Evolutionary conservation across 1,139 yeast genomes (phyloP), one percentile per base, ranked within the genome.

Genomic region (Suhomyces terraborum): DNA sequence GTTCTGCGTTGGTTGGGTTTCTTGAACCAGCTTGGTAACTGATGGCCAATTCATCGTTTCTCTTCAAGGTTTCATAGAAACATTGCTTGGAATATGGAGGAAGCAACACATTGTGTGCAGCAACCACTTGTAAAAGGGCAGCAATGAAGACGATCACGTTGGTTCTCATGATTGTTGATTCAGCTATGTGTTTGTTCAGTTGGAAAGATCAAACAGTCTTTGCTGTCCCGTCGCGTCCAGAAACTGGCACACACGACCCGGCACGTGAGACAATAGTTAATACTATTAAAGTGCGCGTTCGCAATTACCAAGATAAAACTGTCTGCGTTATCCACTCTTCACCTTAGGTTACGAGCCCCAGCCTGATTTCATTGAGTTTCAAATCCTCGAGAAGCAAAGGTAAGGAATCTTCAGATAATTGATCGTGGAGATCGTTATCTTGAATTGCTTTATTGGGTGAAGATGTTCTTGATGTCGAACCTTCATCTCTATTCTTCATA

Each of bases 21-120:
- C 97, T 80, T 57, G 93, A 88, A 48, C 98, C 98, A 36, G 88
- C 95, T 69, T 93, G 98, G 78, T 85, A 93, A 40, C 89, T 78
- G 47, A 93, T 83, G 18, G 96, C 87, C 55, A 93, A 73, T 64
- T 87, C 91, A 66, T 93, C 98, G 52, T 88, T 87, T 54, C 75
- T 75, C 61, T 82, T 86, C 67, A 93, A 76, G 44, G 76, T 76
- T 62, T 93, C 98, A 58, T 77, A 88, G 67, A 88, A 93, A 66
- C 98, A 93, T 61, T 86, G 85, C 59, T 84, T 84, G 24, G 95
- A 94, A 56, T 84, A 75, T 19, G 96, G 82, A n/a, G 91, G 87
- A 44, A 89, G 71, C 49, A 87, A 73, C 33, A 88, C 93, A 54
- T 87, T 88, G 64, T 88, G 96, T 1, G 95, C 95, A 7, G 53